Evolutionary conservation across 1,139 yeast species (phyloP).

Genomic region (Protomyces inouyei): DNA sequence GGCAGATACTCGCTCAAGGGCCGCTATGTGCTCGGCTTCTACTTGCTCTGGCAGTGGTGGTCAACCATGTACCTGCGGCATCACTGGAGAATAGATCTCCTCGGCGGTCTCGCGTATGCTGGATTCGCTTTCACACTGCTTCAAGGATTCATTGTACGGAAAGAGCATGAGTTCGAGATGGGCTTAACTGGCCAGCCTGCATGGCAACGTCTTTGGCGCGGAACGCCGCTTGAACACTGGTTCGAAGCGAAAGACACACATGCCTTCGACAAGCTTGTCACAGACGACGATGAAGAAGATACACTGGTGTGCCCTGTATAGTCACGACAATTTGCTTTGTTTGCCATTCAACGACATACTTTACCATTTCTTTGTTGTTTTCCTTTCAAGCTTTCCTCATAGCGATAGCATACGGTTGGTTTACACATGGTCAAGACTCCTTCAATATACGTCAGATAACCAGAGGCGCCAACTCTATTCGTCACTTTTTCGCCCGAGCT

Average conservation of each 20-base stretch:
- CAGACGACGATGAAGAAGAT: neutral
- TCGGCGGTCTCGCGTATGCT: constrained; percentile 53
- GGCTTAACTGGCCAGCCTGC: constrained; percentile 15
- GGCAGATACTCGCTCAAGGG: constrained; percentile 42
- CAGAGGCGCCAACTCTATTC: neutral
- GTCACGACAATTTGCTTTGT: neutral
- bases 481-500: constrained; percentile 6
- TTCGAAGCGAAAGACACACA: constrained; percentile 3
- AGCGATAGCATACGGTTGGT: too few species aligned
- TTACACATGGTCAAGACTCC: too few species aligned
- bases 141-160: constrained; percentile 2
- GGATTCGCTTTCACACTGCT: constrained; percentile 40
- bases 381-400: neutral
- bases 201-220: constrained; percentile 17
- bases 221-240: constrained; percentile 16
- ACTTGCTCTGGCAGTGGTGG: constrained; percentile 64
- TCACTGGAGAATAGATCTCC: constrained; percentile 61
- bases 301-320: neutral
- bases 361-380: neutral
- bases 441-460: too few species aligned
- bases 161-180: constrained; percentile 12
- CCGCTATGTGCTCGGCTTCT: constrained; percentile 30
- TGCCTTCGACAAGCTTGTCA: neutral
- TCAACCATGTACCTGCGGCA: constrained; percentile 68
- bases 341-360: neutral